phyloP scores from a whole-genome alignment of 2,329 filamentous ascomycete species.

The Westerdykella aurantiaca region DNA sequence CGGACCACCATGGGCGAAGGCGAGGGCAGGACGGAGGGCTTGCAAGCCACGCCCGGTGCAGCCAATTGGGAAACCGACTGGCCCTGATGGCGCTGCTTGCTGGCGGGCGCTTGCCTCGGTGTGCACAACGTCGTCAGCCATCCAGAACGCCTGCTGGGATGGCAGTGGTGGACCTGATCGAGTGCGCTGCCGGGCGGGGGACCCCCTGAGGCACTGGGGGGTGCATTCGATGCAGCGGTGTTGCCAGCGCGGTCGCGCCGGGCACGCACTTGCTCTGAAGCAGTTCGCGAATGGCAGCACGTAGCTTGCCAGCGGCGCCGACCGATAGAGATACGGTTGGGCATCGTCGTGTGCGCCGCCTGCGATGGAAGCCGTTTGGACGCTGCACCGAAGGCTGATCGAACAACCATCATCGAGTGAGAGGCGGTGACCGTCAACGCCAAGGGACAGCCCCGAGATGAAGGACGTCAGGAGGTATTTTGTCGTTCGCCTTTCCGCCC shows the following conservation, averaged over 20 bases:
- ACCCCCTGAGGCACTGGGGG: too few species aligned
- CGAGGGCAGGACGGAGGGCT: conserved; percentile 24
- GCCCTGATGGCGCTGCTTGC: conserved; percentile 22
- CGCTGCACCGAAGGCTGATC: conserved; percentile 34
- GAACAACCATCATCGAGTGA: conserved; percentile 13
- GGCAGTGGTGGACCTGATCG: neutral
- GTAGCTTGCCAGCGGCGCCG: conserved; percentile 25
- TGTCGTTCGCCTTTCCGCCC: too few species aligned
- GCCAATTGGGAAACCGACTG: conserved; percentile 17
- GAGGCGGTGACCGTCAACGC: neutral
- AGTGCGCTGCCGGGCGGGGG: conserved; percentile 6
- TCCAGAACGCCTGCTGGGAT: conserved; percentile 2
- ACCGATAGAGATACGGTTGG: conserved; percentile 18
- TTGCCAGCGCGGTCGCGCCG: neutral
- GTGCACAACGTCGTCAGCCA: conserved; percentile 25
- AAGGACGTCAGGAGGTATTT: conserved; percentile 1
- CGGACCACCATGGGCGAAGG: conserved; percentile 2
- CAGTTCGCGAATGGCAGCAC: conserved; percentile 17
- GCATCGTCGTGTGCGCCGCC: conserved; percentile 4
- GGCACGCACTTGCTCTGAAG: neutral
- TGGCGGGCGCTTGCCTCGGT: conserved; percentile 29
- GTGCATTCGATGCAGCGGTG: too few species aligned
- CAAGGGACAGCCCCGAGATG: conserved; percentile 4
- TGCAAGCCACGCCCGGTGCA: conserved; percentile 23
- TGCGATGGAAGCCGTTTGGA: conserved; percentile 12